phyloP scores from a whole-genome alignment of 2,329 filamentous ascomycete genomes.

The Tolypocladium tropicale region DNA sequence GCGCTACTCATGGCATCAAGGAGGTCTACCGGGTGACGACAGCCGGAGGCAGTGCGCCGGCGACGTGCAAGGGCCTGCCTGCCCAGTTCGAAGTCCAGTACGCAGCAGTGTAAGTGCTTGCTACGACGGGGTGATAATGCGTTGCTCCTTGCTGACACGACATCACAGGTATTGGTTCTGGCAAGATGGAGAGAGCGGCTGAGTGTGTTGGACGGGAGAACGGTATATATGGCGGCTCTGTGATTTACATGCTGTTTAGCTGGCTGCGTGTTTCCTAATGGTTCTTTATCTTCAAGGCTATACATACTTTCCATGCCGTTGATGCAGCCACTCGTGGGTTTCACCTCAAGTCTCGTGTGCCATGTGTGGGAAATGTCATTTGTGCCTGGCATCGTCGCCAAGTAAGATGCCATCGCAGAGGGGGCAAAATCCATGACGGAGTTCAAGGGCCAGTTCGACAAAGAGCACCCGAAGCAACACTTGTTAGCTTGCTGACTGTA shows the following conservation, averaged over 20 bases:
- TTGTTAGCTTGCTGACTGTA: too few species aligned
- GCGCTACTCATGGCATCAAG: constrained; percentile 51
- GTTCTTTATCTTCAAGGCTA: not conserved
- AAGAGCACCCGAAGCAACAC: not conserved
- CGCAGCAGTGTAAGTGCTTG: constrained; percentile 63
- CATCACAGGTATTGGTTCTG: constrained; percentile 28
- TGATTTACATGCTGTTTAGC: not conserved
- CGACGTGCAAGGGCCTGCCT: constrained; percentile 57
- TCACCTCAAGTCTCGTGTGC: too few species aligned
- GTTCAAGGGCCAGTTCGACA: not conserved
- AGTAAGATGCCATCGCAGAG: too few species aligned
- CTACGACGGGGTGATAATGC: too few species aligned
- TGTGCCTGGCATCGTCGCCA: not conserved
- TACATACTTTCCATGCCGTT: not conserved
- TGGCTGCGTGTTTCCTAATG: not conserved
- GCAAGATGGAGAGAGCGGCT: constrained; percentile 5
- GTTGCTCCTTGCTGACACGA: not conserved
- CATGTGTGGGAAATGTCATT: not conserved
- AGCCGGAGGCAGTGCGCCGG: constrained; percentile 67
- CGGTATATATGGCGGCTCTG: not conserved
- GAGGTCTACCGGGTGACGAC: constrained; percentile 80
- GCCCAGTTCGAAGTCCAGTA: constrained; percentile 66
- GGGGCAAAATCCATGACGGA: too few species aligned
- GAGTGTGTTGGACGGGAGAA: not conserved
- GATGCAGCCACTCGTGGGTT: not conserved